Percentiles rank a stretch among this genome's conserved stretches.
These are phyloP conservation scores for Olyra latifolia DNA, from an alignment of 176 grass and related monocot species.

Conservation along the genomic window DNA sequence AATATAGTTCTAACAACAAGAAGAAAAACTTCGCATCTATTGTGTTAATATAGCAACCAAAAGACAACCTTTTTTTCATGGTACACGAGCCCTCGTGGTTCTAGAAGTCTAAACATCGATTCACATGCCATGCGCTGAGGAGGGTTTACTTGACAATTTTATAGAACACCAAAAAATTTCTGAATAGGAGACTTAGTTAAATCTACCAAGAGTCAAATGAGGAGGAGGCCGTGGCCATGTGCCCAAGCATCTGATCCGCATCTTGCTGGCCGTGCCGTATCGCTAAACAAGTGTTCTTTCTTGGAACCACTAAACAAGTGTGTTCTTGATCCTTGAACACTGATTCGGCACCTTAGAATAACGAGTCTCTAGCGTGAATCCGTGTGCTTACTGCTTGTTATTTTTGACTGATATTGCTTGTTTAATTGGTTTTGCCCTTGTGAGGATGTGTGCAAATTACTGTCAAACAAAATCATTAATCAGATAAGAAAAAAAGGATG, in stretches of 20 bases:
- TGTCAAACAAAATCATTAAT: constrained; percentile 11
- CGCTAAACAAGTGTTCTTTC: constrained; percentile 43
- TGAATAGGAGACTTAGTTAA: constrained; percentile 19
- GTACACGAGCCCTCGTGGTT: constrained; percentile 4
- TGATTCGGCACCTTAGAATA: constrained; percentile 36
- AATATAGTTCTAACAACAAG: too few species aligned
- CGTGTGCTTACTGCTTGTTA: constrained; percentile 22
- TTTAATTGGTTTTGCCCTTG: constrained; percentile 35
- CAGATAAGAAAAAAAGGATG: neutral
- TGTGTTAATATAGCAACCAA: neutral
- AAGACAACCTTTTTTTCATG: neutral
- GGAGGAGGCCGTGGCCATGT: constrained; percentile 37
- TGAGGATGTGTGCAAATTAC: constrained; percentile 7
- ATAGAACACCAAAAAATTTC: neutral
- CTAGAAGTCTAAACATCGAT: constrained; percentile 17
- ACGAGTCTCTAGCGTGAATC: constrained; percentile 26
- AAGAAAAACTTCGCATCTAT: neutral
- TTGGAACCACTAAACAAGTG: constrained; percentile 49
- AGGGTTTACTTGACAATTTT: constrained; percentile 31
- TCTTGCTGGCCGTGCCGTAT: constrained; percentile 36
- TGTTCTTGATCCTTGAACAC: constrained; percentile 42
- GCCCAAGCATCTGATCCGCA: constrained; percentile 49
- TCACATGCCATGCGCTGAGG: constrained; percentile 1
- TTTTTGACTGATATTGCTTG: constrained; percentile 23
- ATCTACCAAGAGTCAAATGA: constrained; percentile 44